Percentiles rank a stretch among this genome's conserved stretches.
These are phyloP conservation scores for Aphanoascus verrucosus DNA, from an alignment of 2,329 filamentous ascomycete species.

Conservation along the genomic window DNA sequence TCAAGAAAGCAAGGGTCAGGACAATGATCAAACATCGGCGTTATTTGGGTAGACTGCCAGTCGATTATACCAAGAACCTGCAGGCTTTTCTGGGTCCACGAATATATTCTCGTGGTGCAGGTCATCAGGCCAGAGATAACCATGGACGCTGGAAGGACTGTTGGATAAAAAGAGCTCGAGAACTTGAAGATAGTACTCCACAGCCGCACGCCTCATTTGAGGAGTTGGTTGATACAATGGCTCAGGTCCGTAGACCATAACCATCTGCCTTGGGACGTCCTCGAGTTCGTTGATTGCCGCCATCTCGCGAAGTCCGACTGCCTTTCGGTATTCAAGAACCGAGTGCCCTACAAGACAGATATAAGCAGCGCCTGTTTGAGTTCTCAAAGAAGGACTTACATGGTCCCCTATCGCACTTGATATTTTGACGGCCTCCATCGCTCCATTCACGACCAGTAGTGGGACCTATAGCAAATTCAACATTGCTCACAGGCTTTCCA, in stretches of 20 bases:
- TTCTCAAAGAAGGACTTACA: constrained; percentile 10
- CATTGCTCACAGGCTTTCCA: constrained; percentile 6
- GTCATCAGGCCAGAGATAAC: constrained; percentile 34
- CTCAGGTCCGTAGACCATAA: constrained; percentile 27
- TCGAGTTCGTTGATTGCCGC: constrained; percentile 16
- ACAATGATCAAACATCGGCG: constrained; percentile 19
- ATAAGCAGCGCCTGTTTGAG: background rate
- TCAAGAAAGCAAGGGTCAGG: constrained; percentile 18
- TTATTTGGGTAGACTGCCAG: constrained; percentile 19
- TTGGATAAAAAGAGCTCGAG: constrained; percentile 6
- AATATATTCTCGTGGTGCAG: constrained; percentile 35
- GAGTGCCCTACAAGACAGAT: constrained; percentile 21
- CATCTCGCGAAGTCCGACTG: constrained; percentile 27
- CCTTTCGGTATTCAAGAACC: constrained; percentile 24
- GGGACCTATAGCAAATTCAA: constrained; percentile 22
- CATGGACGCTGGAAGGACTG: constrained; percentile 13
- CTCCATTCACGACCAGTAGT: constrained; percentile 22
- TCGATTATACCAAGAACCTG: constrained; percentile 21
- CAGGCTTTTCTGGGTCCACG: constrained; percentile 19
- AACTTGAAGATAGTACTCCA: constrained; percentile 7
- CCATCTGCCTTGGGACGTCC: constrained; percentile 21
- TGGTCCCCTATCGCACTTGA: constrained; percentile 11
- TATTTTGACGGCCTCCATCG: constrained; percentile 15
- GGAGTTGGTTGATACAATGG: constrained; percentile 26
- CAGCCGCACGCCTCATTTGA: constrained; percentile 16